Percentiles rank a stretch among this genome's conserved stretches.
phyloP scores from a whole-genome alignment of 441 rosid genomes.

The Viola pubescens region DNA sequence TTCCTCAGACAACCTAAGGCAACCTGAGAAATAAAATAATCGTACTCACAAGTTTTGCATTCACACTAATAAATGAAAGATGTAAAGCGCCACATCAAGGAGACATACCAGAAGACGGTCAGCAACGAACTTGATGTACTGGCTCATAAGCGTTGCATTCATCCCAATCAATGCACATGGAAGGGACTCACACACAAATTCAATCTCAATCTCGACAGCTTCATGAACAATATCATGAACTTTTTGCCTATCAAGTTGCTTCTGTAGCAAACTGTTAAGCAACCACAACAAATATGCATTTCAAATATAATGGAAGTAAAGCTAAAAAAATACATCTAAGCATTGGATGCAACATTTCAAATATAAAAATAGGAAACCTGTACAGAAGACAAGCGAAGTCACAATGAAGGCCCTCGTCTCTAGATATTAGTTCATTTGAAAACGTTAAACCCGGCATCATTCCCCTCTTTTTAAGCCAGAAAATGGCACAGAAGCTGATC shows the following conservation, averaged over 20 bases:
- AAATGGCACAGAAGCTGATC: conserved; percentile 85
- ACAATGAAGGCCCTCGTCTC: conserved; percentile 92
- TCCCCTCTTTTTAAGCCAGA: conserved; percentile 96
- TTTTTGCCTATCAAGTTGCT: conserved; percentile 48
- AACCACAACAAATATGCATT: conserved; percentile 2
- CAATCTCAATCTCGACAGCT: conserved; percentile 81
- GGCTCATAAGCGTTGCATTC: conserved; percentile 82
- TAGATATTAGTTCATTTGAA: conserved; percentile 86
- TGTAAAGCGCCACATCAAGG: background rate
- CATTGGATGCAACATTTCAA: background rate
- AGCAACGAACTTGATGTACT: conserved; percentile 80
- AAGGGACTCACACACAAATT: conserved; percentile 81
- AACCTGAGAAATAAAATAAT: conserved; percentile 34
- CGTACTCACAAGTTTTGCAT: background rate
- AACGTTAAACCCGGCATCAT: conserved; percentile 92
- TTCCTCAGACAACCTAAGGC: conserved; percentile 57
- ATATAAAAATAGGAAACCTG: conserved; percentile 31
- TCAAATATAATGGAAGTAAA: background rate
- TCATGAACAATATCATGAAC: conserved; percentile 58
- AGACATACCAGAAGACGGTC: conserved; percentile 71
- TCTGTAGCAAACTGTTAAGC: conserved; percentile 51
- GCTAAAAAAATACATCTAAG: background rate
- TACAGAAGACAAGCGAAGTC: conserved; percentile 93
- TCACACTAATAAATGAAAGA: background rate
- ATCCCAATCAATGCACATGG: conserved; percentile 83